phyloP scores from a whole-genome alignment of 2,329 filamentous ascomycete genomes.

The Scytalidium sp. region DNA sequence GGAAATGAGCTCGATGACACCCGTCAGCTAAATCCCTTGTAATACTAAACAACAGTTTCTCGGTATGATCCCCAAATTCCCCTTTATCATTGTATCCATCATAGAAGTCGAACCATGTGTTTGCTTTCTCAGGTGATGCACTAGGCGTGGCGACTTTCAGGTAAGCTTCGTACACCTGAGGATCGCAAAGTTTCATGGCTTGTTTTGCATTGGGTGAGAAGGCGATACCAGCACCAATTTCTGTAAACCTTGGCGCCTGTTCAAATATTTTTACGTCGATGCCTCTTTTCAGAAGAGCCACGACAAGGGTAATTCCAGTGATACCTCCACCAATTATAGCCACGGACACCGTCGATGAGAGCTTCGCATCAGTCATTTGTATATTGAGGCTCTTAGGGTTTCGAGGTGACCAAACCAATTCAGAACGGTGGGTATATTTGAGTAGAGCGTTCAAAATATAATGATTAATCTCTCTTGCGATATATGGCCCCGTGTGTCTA shows the following conservation, averaged over 20 bases:
- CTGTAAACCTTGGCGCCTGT: conserved; percentile 47
- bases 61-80: conserved; percentile 8
- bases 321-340: conserved; percentile 60
- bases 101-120: conserved; percentile 2
- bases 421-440: too few species aligned
- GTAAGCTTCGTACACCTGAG: conserved; percentile 38
- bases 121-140: conserved; percentile 22
- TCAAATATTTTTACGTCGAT: conserved; percentile 50
- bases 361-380: too few species aligned
- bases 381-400: too few species aligned
- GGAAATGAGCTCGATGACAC: conserved; percentile 26
- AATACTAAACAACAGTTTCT: conserved; percentile 2
- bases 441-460: too few species aligned
- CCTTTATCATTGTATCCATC: conserved; percentile 8
- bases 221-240: conserved; percentile 55
- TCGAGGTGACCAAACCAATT: too few species aligned
- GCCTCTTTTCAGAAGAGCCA: conserved; percentile 42
- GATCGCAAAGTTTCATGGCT: conserved; percentile 51
- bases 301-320: conserved; percentile 49
- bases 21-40: conserved; percentile 3
- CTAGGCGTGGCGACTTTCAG: conserved; percentile 22
- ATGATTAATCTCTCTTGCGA: too few species aligned
- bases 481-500: too few species aligned
- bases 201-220: conserved; percentile 52
- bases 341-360: too few species aligned